These are phyloP conservation scores for Aspergillus sclerotioniger DNA, from an alignment of 495 filamentous ascomycete species.

Conservation along the genomic window DNA sequence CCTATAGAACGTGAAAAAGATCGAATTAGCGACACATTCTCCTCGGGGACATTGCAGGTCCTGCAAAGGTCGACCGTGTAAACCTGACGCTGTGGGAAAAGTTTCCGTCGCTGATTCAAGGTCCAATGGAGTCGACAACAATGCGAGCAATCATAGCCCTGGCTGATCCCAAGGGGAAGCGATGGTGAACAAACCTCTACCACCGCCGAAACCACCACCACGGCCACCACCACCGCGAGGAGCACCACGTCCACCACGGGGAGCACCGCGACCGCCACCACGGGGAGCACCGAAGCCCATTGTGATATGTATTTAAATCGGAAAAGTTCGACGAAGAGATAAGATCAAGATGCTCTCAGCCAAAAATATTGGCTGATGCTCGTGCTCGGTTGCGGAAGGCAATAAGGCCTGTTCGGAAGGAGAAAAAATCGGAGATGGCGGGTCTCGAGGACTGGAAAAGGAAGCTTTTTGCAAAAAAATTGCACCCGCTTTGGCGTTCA, in stretches of 20 bases:
- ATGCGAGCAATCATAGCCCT: conserved; percentile 12
- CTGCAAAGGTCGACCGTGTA: not conserved
- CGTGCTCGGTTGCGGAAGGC: conserved; percentile 7
- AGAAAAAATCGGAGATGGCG: conserved; percentile 12
- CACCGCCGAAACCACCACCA: conserved; percentile 30
- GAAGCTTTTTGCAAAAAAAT: conserved; percentile 24
- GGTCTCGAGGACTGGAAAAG: conserved; percentile 13
- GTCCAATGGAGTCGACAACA: conserved; percentile 1
- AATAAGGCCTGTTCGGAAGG: conserved; percentile 8
- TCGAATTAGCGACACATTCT: not conserved
- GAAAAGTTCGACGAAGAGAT: conserved; percentile 18
- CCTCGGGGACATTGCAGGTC: not conserved
- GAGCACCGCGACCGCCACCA: conserved; percentile 28
- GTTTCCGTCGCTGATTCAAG: conserved; percentile 10
- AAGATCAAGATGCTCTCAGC: conserved; percentile 13
- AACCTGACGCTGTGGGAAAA: not conserved
- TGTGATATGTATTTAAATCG: conserved; percentile 25
- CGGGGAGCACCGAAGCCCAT: conserved; percentile 44
- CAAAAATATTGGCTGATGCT: conserved; percentile 13
- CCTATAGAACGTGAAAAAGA: conserved; percentile 3
- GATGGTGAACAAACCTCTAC: conserved; percentile 27
- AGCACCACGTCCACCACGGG: conserved; percentile 25
- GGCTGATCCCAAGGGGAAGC: conserved; percentile 8
- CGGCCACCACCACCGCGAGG: conserved; percentile 28
- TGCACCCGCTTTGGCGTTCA: conserved; percentile 28